phyloP scores from a whole-genome alignment of 1,139 yeast genomes.

The Casaregolazyma suthepensis region DNA sequence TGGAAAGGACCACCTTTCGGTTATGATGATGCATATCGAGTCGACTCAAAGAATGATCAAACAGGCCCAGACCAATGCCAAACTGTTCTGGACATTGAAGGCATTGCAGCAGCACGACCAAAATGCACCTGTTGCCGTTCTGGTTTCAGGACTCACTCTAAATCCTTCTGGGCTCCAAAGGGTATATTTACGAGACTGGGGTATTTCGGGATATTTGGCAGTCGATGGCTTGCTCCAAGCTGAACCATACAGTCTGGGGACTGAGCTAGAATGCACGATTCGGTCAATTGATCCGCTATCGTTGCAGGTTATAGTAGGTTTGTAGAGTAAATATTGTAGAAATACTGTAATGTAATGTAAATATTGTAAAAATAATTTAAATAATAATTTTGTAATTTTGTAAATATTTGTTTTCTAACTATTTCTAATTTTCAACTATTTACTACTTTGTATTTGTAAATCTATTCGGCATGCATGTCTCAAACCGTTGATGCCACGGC shows the following conservation, averaged over 20 bases:
- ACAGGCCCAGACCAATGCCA: conserved; percentile 26
- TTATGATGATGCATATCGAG: conserved; percentile 26
- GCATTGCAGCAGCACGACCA: conserved; percentile 27
- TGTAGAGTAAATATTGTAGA: not conserved
- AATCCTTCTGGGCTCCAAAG: not conserved
- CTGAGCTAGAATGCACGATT: conserved; percentile 10
- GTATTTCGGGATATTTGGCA: conserved; percentile 12
- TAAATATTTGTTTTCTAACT: no score
- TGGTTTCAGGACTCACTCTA: not conserved
- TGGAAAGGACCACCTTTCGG: conserved; percentile 19
- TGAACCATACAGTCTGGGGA: conserved; percentile 5
- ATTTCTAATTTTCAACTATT: no score
- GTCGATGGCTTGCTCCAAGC: not conserved
- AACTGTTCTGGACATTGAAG: conserved; percentile 39
- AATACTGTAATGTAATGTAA: not conserved
- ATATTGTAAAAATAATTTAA: not conserved
- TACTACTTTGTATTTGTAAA: not conserved
- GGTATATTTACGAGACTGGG: conserved; percentile 17
- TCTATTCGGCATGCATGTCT: not conserved
- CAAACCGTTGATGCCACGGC: not conserved
- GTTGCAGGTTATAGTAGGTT: not conserved
- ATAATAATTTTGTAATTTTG: not conserved
- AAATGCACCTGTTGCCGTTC: not conserved
- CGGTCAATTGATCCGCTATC: conserved; percentile 10
- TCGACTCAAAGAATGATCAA: conserved; percentile 17